Base-by-base conservation (phyloP, 148 eudicot genomes). In the Beta vulgaris region DNA sequence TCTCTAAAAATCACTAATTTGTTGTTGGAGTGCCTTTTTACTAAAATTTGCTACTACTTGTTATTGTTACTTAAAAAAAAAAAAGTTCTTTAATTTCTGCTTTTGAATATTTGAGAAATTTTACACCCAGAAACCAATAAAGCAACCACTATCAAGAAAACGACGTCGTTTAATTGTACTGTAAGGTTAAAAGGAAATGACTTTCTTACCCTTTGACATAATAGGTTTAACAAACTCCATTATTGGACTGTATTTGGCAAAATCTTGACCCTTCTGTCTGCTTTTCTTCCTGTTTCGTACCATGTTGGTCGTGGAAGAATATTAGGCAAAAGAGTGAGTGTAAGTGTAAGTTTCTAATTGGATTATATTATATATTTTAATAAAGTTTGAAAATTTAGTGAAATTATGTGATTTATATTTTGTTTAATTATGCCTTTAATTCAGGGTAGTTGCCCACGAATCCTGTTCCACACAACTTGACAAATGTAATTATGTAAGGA, bases 221-320 rank as follows among this genome's bases (percentile, higher is more conserved):
- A 40, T 3, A 39, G 7, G 59, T 69, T 75, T 48, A 61, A 29
- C 19, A 23, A 73, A 78, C 51, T 78, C 51, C 5, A 73, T 46
- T 79, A 57, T 55, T 74, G 54, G 51, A 44, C 51, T 34, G 7
- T 46, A 54, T 62, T 55, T 44, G 36, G 76, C 60, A 70, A 73
- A 79, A 73, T 79, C 63, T 68, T 79, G 82, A 73, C 69, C 74
- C 48, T 74, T 44, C 28, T 73, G 73, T 65, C 81, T 72, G 81
- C 35, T 62, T 19, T 72, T 54, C 25, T 31, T n/a, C 26, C 16
- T 43, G 16, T 28, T 67, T 42, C 42, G 60, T 46, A 68, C 73
- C 44, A 31, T 58, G 67, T 73, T 78, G 26, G 31, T 21, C 0
- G 18, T 19, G 26, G 3, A 60, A 69, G 73, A 73, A 79, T 79